Evolutionary conservation across 2,329 filamentous ascomycete species (phyloP).

Genomic region (Ceratocystis destructans): DNA sequence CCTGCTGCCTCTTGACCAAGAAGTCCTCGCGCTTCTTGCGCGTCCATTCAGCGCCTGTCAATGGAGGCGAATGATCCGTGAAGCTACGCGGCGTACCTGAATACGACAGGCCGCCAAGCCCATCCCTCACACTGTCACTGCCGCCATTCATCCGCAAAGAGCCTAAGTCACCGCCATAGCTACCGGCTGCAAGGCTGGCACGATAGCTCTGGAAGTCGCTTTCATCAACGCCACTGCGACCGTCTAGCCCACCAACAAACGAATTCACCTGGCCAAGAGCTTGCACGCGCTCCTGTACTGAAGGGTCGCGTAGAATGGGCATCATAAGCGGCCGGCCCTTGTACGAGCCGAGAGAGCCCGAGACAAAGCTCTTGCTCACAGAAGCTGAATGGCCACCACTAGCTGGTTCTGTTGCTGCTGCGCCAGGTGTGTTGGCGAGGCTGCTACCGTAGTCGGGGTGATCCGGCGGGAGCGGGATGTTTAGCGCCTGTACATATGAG

Average conservation of each 20-base stretch:
- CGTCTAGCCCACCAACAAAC: conserved; percentile 41
- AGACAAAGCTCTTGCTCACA: conserved; percentile 25
- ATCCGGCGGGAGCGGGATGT: conserved; percentile 16
- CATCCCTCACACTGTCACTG: neutral
- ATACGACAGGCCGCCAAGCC: neutral
- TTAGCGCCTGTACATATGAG: conserved; percentile 13
- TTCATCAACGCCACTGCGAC: conserved; percentile 37
- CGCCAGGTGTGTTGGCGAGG: conserved; percentile 8
- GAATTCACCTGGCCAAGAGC: conserved; percentile 36
- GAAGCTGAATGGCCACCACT: conserved; percentile 24
- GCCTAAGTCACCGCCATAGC: neutral
- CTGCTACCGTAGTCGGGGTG: conserved; percentile 13
- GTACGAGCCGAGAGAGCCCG: conserved; percentile 39
- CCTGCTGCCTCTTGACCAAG: conserved; percentile 16
- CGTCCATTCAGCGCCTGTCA: conserved; percentile 24
- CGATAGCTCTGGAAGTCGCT: conserved; percentile 33
- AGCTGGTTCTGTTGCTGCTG: neutral
- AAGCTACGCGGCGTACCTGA: conserved; percentile 12
- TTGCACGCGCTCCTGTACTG: conserved; percentile 36
- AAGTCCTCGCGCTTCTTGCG: conserved; percentile 25
- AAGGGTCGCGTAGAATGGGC: conserved; percentile 37
- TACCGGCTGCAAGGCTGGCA: conserved; percentile 25
- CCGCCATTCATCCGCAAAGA: neutral
- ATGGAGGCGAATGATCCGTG: neutral
- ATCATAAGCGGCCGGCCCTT: conserved; percentile 40